These are phyloP conservation scores for Scutellaria minor DNA, from an alignment of 257 asterid species.

Conservation along the genomic window DNA sequence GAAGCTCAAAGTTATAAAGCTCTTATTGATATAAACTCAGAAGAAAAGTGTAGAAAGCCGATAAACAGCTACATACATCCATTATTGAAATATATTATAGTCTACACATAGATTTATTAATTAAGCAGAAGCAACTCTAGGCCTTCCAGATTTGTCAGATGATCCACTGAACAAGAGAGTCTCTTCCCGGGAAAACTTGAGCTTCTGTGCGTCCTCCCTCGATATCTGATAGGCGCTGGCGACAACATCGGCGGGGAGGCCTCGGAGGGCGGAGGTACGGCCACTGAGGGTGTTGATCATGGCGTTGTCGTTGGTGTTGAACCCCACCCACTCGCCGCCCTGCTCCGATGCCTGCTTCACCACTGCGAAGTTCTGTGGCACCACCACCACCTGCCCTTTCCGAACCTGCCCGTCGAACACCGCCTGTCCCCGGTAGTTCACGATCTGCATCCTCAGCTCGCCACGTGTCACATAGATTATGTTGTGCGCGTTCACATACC, in stretches of 20 bases:
- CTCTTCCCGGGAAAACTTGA: conserved; percentile 57
- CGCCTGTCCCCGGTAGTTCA: conserved; percentile 61
- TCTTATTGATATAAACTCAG: no score
- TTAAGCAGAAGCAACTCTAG: conserved; percentile 30
- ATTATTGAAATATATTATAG: no score
- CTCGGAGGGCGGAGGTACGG: conserved; percentile 66
- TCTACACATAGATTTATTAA: no score
- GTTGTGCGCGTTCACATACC: conserved; percentile 64
- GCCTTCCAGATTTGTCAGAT: neutral
- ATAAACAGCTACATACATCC: no score
- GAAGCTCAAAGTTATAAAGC: no score
- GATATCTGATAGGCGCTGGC: conserved; percentile 54
- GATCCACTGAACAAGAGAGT: conserved; percentile 49
- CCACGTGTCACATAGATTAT: conserved; percentile 62
- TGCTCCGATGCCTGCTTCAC: conserved; percentile 64
- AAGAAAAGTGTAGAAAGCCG: no score
- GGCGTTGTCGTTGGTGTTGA: conserved; percentile 69
- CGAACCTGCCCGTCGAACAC: conserved; percentile 56
- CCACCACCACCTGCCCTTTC: conserved; percentile 61
- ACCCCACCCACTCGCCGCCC: conserved; percentile 68
- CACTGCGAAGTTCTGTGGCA: conserved; percentile 64
- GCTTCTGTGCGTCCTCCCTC: conserved; percentile 55
- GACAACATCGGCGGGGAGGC: conserved; percentile 55
- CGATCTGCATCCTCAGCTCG: conserved; percentile 52
- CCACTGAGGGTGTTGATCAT: conserved; percentile 69